Evolutionary conservation across 2,329 filamentous ascomycete species (phyloP).

Genomic region (Colletotrichum incanum): DNA sequence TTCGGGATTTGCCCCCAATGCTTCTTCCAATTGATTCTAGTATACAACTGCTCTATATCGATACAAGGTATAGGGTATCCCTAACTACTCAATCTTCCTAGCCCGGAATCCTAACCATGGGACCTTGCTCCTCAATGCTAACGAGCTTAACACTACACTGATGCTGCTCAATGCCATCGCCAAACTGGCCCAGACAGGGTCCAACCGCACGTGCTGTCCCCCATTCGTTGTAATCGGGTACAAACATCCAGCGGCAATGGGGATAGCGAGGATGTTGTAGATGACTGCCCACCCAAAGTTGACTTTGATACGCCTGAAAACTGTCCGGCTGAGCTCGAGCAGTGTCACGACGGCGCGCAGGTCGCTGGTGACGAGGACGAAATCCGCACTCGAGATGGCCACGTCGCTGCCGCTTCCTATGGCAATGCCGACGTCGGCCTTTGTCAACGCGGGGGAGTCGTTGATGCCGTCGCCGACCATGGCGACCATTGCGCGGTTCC

Average conservation of each 20-base stretch:
- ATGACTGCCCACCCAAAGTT: slow-evolving; percentile 90
- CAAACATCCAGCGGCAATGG: slow-evolving; percentile 85
- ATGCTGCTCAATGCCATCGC: slow-evolving; percentile 96
- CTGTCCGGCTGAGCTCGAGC: slow-evolving; percentile 77
- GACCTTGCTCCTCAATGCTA: slow-evolving; percentile 74
- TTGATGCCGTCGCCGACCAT: slow-evolving; percentile 95
- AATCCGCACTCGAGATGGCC: slow-evolving; percentile 84
- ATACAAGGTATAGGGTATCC: neutral
- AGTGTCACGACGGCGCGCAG: slow-evolving; percentile 81
- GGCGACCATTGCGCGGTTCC: slow-evolving; percentile 72
- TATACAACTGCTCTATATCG: neutral
- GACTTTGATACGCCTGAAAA: slow-evolving; percentile 84
- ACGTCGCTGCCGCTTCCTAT: slow-evolving; percentile 89
- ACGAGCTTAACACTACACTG: slow-evolving; percentile 87
- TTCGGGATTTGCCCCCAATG: neutral
- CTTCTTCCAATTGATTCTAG: neutral
- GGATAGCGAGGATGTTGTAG: slow-evolving; percentile 85
- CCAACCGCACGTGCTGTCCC: slow-evolving; percentile 73
- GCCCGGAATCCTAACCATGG: slow-evolving; percentile 62
- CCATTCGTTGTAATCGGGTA: slow-evolving; percentile 69
- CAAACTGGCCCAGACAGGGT: slow-evolving; percentile 89
- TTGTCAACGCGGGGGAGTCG: slow-evolving; percentile 85
- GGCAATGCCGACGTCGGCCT: slow-evolving; percentile 87
- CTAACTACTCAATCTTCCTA: slow-evolving; percentile 45
- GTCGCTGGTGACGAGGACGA: slow-evolving; percentile 84